Conservation (phyloP, 169 alveolate species). For the Cryptosporidium meleagridis region DNA sequence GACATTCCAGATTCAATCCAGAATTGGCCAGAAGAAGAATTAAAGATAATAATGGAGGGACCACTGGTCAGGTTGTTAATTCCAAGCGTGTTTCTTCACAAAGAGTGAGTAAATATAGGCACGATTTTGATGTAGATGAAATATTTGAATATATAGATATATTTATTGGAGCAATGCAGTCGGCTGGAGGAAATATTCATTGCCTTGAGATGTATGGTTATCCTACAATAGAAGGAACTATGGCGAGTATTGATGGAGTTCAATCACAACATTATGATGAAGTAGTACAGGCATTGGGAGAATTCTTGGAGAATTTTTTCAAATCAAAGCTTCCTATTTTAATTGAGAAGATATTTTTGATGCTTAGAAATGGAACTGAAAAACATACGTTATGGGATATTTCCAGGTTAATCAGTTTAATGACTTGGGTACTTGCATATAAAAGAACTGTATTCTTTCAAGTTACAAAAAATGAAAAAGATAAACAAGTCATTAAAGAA, state of each 20-base stretch:
- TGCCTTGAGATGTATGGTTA: constrained; percentile 40
- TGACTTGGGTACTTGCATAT: constrained; percentile 68
- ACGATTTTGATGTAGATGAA: constrained; percentile 56
- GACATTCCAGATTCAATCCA: constrained; percentile 69
- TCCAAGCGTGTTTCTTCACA: constrained; percentile 1
- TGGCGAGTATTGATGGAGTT: constrained; percentile 21
- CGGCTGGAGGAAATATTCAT: constrained; percentile 40
- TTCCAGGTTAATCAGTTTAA: constrained; percentile 42
- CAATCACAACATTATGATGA: not conserved
- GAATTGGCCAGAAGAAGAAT: constrained; percentile 69
- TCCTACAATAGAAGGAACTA: constrained; percentile 30
- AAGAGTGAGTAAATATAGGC: constrained; percentile 24
- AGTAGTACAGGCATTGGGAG: constrained; percentile 23
- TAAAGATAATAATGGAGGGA: constrained; percentile 43
- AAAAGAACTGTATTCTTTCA: constrained; percentile 30
- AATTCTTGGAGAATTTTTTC: constrained; percentile 46
- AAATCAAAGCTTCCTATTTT: constrained; percentile 25
- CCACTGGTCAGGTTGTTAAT: constrained; percentile 13
- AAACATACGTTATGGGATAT: constrained; percentile 65
- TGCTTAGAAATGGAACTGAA: constrained; percentile 52
- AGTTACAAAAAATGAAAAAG: constrained; percentile 10
- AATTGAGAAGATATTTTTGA: constrained; percentile 29
- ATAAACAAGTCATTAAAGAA: constrained; percentile 3
- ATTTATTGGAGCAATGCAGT: constrained; percentile 71
- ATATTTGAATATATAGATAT: constrained; percentile 56